phyloP scores from a whole-genome alignment of 2,329 filamentous ascomycete genomes.

The Fusarium tuaranense region DNA sequence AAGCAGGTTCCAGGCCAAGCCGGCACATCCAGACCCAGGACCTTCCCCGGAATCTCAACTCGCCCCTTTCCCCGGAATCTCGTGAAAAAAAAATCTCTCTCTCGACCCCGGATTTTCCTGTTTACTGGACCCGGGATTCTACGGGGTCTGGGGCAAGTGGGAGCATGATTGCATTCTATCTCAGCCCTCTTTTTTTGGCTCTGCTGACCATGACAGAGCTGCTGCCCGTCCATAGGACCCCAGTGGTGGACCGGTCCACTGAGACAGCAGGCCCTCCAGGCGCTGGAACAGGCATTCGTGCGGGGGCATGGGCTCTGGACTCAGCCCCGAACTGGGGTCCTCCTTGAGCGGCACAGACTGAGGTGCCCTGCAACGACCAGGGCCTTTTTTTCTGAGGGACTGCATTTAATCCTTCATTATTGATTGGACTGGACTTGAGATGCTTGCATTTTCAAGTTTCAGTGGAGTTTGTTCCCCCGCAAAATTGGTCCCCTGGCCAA shows the following conservation, averaged over 20 bases:
- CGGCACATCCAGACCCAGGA: constrained; percentile 24
- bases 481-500: constrained; percentile 15
- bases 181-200: neutral
- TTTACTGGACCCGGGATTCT: constrained; percentile 22
- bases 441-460: neutral
- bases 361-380: neutral
- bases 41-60: constrained; percentile 38
- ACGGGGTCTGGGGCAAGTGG: constrained; percentile 30
- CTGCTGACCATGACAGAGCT: neutral
- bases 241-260: neutral
- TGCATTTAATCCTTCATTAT: neutral
- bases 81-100: constrained; percentile 1
- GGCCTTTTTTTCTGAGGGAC: neutral
- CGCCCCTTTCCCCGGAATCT: constrained; percentile 35
- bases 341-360: constrained; percentile 3
- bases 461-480: constrained; percentile 22
- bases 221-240: neutral
- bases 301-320: constrained; percentile 23
- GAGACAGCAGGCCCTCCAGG: constrained; percentile 5
- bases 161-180: constrained; percentile 21
- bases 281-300: constrained; percentile 15
- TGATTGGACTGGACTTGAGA: neutral
- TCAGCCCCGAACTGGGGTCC: constrained; percentile 31
- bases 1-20: neutral
- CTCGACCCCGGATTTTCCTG: constrained; percentile 17